These are phyloP conservation scores for Poa annua DNA, from an alignment of 176 grass and related monocot genomes.

Conservation along the genomic window DNA sequence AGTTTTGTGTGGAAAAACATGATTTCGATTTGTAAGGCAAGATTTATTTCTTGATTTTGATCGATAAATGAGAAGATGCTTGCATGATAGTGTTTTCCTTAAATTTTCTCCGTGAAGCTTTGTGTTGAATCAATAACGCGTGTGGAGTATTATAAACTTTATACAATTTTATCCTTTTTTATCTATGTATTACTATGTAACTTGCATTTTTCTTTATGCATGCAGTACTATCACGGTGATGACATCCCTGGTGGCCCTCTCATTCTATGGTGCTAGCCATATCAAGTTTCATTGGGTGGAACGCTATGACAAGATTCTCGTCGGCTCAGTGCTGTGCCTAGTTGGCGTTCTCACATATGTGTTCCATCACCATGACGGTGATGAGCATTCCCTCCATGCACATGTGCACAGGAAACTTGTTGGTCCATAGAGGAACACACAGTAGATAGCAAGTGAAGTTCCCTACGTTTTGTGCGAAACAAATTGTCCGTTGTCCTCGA, in stretches of 20 bases:
- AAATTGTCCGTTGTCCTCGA: slow-evolving; percentile 3
- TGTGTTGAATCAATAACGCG: not conserved
- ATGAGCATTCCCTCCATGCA: slow-evolving; percentile 52
- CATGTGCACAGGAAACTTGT: slow-evolving; percentile 71
- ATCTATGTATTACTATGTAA: not conserved
- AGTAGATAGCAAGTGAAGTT: slow-evolving; percentile 20
- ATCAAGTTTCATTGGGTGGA: slow-evolving; percentile 99
- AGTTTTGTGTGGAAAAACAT: too few relatives aligned
- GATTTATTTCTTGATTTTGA: too few relatives aligned
- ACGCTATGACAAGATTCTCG: slow-evolving; percentile 89
- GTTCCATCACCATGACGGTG: slow-evolving; percentile 82
- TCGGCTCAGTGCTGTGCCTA: slow-evolving; percentile 77
- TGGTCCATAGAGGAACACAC: slow-evolving; percentile 48
- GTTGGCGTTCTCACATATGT: slow-evolving; percentile 83
- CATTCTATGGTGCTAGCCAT: slow-evolving; percentile 92
- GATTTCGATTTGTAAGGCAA: too few relatives aligned
- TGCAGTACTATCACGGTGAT: slow-evolving; percentile 97
- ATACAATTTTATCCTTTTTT: not conserved
- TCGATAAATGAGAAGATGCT: too few relatives aligned
- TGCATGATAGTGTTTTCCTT: not conserved
- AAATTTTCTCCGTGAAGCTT: not conserved
- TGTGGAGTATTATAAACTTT: not conserved
- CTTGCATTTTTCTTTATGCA: slow-evolving; percentile 15
- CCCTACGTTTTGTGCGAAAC: not conserved
- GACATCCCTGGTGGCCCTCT: slow-evolving; percentile 94